These are phyloP conservation scores for Fusarium foetens DNA, from an alignment of 2,329 filamentous ascomycete species.

Conservation along the genomic window DNA sequence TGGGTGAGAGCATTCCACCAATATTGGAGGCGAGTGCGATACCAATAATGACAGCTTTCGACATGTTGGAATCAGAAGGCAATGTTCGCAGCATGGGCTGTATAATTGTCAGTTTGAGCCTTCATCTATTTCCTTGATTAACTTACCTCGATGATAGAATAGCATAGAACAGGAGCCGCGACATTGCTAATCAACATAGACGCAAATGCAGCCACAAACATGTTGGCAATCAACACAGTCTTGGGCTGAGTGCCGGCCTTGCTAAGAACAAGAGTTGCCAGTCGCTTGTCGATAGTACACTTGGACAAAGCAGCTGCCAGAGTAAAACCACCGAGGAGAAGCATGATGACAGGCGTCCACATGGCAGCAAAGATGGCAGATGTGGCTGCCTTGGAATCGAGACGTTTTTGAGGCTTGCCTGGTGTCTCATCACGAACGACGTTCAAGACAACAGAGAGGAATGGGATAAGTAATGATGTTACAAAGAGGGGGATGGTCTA, in stretches of 20 bases:
- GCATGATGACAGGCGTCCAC: constrained; percentile 99
- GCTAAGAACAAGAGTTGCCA: constrained; percentile 94
- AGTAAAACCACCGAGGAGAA: constrained; percentile 94
- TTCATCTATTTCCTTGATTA: not conserved
- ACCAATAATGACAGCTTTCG: constrained; percentile 92
- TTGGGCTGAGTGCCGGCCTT: constrained; percentile 92
- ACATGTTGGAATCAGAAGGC: constrained; percentile 89
- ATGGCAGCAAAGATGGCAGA: constrained; percentile 90
- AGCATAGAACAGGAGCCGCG: constrained; percentile 94
- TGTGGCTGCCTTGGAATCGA: constrained; percentile 84
- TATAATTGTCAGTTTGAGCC: constrained; percentile 12
- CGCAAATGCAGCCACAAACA: constrained; percentile 97
- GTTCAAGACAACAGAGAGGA: constrained; percentile 86
- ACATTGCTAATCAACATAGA: constrained; percentile 99
- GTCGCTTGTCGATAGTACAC: constrained; percentile 96
- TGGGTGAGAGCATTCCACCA: constrained; percentile 94
- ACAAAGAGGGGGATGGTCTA: constrained; percentile 96
- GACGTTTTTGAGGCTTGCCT: constrained; percentile 67
- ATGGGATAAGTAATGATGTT: constrained; percentile 92
- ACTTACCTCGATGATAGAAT: constrained; percentile 91
- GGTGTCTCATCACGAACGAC: constrained; percentile 81
- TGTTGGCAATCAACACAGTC: constrained; percentile 93
- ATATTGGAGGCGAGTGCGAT: constrained; percentile 96
- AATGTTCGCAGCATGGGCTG: constrained; percentile 94
- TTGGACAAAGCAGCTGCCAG: constrained; percentile 95